Conservation (phyloP, 768 basidiomycete genomes). For the Leccinum incarnatum region DNA sequence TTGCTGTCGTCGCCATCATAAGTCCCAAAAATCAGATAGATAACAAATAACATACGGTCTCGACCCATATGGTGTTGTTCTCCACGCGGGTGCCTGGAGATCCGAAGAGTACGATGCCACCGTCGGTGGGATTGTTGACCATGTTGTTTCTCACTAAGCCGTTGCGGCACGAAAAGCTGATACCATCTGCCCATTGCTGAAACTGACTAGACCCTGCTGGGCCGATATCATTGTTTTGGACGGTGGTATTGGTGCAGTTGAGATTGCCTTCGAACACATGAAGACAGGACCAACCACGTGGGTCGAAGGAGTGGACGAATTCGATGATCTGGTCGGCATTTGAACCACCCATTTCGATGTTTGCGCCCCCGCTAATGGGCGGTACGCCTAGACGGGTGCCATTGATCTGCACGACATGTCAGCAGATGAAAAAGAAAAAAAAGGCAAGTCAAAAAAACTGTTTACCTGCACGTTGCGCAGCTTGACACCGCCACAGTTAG, state of each 20-base stretch:
- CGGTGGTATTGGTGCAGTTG: constrained; percentile 57
- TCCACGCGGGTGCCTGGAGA: constrained; percentile 68
- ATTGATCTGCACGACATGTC: constrained; percentile 51
- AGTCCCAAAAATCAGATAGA: neutral
- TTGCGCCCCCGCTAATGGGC: constrained; percentile 61
- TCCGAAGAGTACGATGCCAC: constrained; percentile 77
- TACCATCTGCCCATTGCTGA: constrained; percentile 81
- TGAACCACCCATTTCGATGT: constrained; percentile 82
- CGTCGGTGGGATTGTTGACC: constrained; percentile 72
- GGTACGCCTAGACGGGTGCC: constrained; percentile 59
- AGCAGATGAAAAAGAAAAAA: neutral
- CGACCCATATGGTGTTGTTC: constrained; percentile 75
- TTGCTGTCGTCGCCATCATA: constrained; percentile 38
- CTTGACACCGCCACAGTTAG: constrained; percentile 54
- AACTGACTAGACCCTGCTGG: constrained; percentile 66
- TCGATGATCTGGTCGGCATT: constrained; percentile 74
- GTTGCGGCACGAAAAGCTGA: constrained; percentile 68
- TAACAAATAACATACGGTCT: constrained; percentile 45
- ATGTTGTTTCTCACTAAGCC: constrained; percentile 64
- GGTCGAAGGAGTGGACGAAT: constrained; percentile 72
- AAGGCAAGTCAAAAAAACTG: neutral
- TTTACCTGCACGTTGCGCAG: constrained; percentile 72
- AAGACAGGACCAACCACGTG: constrained; percentile 80
- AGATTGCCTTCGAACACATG: constrained; percentile 70
- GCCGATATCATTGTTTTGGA: constrained; percentile 84